Percentiles rank a stretch among this genome's conserved stretches.
Conservation (phyloP, 192 early-diverging fungal species). For the Coemansia biformis region DNA sequence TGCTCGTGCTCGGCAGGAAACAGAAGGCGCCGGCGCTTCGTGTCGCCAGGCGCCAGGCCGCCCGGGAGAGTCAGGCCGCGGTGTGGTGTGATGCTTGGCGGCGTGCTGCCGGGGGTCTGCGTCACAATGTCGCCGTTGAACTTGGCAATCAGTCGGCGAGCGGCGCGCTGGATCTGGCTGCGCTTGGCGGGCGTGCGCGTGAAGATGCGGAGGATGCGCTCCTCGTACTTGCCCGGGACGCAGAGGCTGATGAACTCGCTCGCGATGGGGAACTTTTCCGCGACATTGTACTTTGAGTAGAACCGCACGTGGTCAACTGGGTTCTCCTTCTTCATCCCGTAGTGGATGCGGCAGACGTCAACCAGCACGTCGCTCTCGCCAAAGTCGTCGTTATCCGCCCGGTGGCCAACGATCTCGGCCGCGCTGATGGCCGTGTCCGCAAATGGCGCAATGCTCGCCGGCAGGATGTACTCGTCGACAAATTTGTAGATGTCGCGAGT, state of each 20-base stretch:
- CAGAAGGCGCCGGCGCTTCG: slow-evolving; percentile 31
- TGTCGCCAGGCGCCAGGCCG: background rate
- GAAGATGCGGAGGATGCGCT: slow-evolving; percentile 43
- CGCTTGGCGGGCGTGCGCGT: slow-evolving; percentile 38
- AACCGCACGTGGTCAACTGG: slow-evolving; percentile 83
- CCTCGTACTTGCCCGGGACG: slow-evolving; percentile 46
- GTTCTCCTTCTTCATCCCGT: slow-evolving; percentile 80
- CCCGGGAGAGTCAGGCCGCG: slow-evolving; percentile 39
- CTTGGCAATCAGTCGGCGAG: slow-evolving; percentile 30
- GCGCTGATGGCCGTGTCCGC: slow-evolving; percentile 48
- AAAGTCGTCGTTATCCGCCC: slow-evolving; percentile 58
- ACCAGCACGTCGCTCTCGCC: slow-evolving; percentile 68
- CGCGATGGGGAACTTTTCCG: slow-evolving; percentile 59
- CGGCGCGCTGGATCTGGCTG: slow-evolving; percentile 38
- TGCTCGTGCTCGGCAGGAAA: slow-evolving; percentile 3
- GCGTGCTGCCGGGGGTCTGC: slow-evolving; percentile 8
- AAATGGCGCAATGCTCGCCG: slow-evolving; percentile 38
- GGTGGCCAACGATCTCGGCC: slow-evolving; percentile 58
- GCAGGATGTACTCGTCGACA: slow-evolving; percentile 70
- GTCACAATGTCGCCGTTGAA: slow-evolving; percentile 12
- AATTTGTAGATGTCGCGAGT: slow-evolving; percentile 82
- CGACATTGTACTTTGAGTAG: slow-evolving; percentile 62
- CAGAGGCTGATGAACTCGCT: slow-evolving; percentile 64
- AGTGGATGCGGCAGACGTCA: slow-evolving; percentile 66
- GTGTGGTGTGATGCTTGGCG: slow-evolving; percentile 35